Evolutionary conservation across 768 basidiomycete species (phyloP), one percentile per base, ranked within the genome.

Genomic region (Tulasnella sp.): DNA sequence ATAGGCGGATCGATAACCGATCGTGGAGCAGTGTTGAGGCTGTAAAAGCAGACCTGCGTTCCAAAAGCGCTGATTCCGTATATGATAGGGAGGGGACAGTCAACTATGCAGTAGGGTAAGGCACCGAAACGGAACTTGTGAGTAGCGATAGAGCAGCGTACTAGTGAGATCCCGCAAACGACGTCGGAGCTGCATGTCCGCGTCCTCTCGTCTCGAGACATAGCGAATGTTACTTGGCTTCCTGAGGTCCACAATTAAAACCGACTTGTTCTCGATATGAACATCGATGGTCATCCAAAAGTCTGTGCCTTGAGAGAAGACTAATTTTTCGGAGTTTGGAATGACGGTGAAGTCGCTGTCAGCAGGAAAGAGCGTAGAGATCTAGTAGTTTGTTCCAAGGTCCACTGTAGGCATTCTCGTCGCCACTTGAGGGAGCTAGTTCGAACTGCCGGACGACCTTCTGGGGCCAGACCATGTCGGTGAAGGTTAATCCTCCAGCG

Each of bases 331-430:
- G n/a, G 76, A 79, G 40, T 77, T 73, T 1, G 81, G 80, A n/a
- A 76, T 75, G 71, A 81, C 80, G 8, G 78, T 77, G 75, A 78
- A 81, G n/a, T 78, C 76, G 1, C 78, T 77, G 69, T 80, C 79
- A 26, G 77, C 75, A 22, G 80, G 79, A 75, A 81, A 82, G 32
- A 81, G 78, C 1, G 77, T 79, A 74, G 80, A 76, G 19, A 82
- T n/a, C n/a, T n/a, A n/a, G 74, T 11, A 82, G 78, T 66, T 81
- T 81, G 75, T 81, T 82, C 74, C 80, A 81, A 5, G 80, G 74
- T 17, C 73, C 78, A 66, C 75, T 67, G 47, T 74, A 75, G 44
- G n/a, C 73, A 34, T n/a, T 74, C 59, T 72, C 73, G 39, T 22
- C 8, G 11, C 70, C 37, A 19, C 44, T 73, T 7, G 29, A 37